Evolutionary conservation across 148 eudicot species (phyloP).

Genomic region (Persicaria tinctoria): DNA sequence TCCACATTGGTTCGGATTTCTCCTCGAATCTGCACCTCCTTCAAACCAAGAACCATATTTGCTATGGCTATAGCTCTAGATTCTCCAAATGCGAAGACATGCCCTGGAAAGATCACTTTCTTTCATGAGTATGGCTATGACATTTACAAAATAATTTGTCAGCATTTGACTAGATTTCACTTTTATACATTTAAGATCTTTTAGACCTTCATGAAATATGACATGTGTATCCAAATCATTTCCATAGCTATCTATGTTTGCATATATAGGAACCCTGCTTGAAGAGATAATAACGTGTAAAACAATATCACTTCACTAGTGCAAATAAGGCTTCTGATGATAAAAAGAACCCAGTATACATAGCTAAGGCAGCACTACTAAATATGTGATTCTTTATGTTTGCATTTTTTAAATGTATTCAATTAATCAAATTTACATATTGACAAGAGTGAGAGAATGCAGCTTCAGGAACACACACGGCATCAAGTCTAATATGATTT

Average conservation of each 20-base stretch:
- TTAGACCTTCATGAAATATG: background rate
- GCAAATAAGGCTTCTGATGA: too few relatives aligned
- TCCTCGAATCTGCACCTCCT: constrained; percentile 96
- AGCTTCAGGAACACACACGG: too few relatives aligned
- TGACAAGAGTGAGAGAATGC: too few relatives aligned
- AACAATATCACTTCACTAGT: too few relatives aligned
- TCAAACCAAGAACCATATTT: constrained; percentile 97
- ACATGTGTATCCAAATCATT: background rate
- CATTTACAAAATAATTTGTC: background rate
- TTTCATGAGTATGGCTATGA: background rate
- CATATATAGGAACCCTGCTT: too few relatives aligned
- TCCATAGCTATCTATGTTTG: background rate
- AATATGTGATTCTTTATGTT: too few relatives aligned
- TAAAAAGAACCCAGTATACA: too few relatives aligned
- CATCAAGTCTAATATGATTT: too few relatives aligned
- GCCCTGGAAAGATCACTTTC: constrained; percentile 44
- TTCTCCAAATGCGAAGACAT: constrained; percentile 98
- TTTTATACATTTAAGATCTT: background rate
- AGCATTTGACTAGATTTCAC: background rate
- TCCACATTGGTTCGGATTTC: constrained; percentile 98
- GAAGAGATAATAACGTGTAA: too few relatives aligned
- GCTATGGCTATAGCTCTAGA: constrained; percentile 94
- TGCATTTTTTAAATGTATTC: too few relatives aligned
- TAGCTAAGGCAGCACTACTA: too few relatives aligned
- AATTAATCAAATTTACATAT: too few relatives aligned